These are phyloP conservation scores for Hypoxylon sp. DNA, from an alignment of 2,329 filamentous ascomycete species.

Conservation along the genomic window DNA sequence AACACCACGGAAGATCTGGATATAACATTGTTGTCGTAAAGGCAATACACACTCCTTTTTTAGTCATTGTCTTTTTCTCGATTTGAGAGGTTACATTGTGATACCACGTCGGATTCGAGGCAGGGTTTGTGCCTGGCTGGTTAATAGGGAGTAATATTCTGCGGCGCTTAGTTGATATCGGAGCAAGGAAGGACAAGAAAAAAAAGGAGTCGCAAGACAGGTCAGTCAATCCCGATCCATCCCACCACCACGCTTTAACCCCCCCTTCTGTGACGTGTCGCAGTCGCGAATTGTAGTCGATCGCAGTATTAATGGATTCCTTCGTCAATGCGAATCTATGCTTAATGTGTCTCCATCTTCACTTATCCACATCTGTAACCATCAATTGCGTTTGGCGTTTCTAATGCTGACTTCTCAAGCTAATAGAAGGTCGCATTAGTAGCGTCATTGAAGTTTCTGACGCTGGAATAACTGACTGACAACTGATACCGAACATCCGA, in stretches of 20 bases:
- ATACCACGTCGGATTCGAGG: slow-evolving; percentile 11
- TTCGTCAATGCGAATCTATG: slow-evolving; percentile 46
- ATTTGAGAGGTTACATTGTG: slow-evolving; percentile 19
- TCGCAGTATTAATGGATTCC: slow-evolving; percentile 39
- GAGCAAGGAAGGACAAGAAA: slow-evolving; percentile 22
- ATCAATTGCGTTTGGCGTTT: slow-evolving; percentile 29
- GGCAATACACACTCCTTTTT: slow-evolving; percentile 24
- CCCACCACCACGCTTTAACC: slow-evolving; percentile 45
- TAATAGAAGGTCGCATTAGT: slow-evolving; percentile 38
- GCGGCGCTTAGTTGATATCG: slow-evolving; percentile 39
- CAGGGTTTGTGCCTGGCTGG: slow-evolving; percentile 23
- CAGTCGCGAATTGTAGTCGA: slow-evolving; percentile 47
- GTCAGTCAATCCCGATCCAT: slow-evolving; percentile 49
- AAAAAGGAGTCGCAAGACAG: slow-evolving; percentile 47
- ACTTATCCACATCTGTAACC: slow-evolving; percentile 22
- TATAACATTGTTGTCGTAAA: slow-evolving; percentile 27
- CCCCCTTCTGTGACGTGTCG: slow-evolving; percentile 54
- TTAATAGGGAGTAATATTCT: slow-evolving; percentile 18
- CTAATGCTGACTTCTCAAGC: slow-evolving; percentile 25
- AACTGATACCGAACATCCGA: slow-evolving; percentile 27
- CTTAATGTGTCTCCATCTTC: slow-evolving; percentile 32
- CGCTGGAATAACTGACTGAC: slow-evolving; percentile 32
- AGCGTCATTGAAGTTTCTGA: slow-evolving; percentile 33
- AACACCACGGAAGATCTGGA: slow-evolving; percentile 23
- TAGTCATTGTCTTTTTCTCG: slow-evolving; percentile 22